Evolutionary conservation across 2,329 filamentous ascomycete genomes (phyloP).

Genomic region (Apiospora rasikravindrae): DNA sequence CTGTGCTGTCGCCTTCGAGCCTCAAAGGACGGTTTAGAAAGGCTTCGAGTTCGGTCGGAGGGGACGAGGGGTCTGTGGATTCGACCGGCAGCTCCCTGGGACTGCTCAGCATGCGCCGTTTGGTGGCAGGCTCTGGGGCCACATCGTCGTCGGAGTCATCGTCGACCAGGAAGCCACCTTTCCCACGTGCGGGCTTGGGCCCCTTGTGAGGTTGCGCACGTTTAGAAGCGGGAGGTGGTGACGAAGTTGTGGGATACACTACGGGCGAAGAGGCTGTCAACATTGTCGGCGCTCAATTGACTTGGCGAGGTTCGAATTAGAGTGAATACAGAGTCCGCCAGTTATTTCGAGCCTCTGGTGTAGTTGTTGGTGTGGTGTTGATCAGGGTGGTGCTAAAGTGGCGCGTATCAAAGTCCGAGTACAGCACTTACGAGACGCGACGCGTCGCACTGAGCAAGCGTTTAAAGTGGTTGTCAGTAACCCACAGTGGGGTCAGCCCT

Average conservation of each 20-base stretch:
- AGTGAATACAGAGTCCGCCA: neutral
- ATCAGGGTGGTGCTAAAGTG: constrained; percentile 6
- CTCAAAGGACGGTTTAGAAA: neutral
- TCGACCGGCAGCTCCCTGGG: constrained; percentile 30
- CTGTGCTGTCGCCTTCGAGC: neutral
- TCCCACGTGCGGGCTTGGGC: constrained; percentile 41
- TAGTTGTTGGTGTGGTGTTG: constrained; percentile 5
- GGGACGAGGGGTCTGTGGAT: constrained; percentile 34
- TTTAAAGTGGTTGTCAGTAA: neutral
- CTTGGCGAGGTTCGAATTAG: neutral
- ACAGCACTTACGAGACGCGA: neutral
- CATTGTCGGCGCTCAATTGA: constrained; percentile 49
- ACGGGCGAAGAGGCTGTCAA: constrained; percentile 65
- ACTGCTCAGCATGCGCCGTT: constrained; percentile 49
- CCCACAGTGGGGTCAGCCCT: neutral
- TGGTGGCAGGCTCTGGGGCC: constrained; percentile 44
- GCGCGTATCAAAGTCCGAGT: neutral
- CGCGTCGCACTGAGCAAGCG: neutral
- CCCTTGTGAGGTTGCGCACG: constrained; percentile 42
- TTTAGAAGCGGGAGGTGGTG: constrained; percentile 42
- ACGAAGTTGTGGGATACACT: constrained; percentile 58
- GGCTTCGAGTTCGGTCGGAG: constrained; percentile 24
- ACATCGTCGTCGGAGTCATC: constrained; percentile 47
- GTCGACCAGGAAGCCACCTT: constrained; percentile 51
- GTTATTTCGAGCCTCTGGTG: neutral